A percentile compares a stretch with the other conserved stretches of the same genome.
phyloP scores from a whole-genome alignment of 2,329 filamentous ascomycete genomes.

The Elsinoe ampelina region DNA sequence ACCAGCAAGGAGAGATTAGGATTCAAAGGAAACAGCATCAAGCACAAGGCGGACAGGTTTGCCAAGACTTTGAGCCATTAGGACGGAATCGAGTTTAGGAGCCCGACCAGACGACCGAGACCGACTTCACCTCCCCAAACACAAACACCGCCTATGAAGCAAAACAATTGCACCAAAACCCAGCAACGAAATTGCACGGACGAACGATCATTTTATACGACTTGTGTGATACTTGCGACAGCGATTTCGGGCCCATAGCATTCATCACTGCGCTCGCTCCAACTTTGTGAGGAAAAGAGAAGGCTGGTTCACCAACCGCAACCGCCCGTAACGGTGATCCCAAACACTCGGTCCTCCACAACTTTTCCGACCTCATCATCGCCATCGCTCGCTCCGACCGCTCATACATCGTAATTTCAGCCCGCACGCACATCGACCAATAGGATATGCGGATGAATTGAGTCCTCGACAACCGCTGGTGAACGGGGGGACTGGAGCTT shows the following conservation, averaged over 20 bases:
- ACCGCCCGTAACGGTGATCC: constrained; percentile 5
- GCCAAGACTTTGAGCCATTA: constrained; percentile 42
- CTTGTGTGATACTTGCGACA: not conserved
- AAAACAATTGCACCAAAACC: not conserved
- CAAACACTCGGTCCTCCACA: constrained; percentile 6
- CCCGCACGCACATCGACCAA: not conserved
- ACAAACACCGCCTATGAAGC: not conserved
- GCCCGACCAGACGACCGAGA: not conserved
- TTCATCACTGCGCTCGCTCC: not conserved
- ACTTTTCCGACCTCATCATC: not conserved
- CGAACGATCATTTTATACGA: not conserved
- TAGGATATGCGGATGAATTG: constrained; percentile 2
- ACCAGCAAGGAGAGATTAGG: not conserved
- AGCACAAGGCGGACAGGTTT: constrained; percentile 88
- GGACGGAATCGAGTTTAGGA: not conserved
- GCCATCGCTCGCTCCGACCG: not conserved
- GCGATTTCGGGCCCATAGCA: not conserved
- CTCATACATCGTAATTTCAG: not conserved
- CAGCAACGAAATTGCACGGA: not conserved
- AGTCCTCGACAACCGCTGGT: not conserved
- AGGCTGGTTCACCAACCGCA: constrained; percentile 11
- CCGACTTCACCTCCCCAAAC: not conserved
- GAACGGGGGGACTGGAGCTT: not conserved
- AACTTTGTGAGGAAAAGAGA: not conserved
- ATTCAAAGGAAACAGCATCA: constrained; percentile 18